A percentile compares a stretch with the other conserved stretches of the same genome.
Conservation (phyloP, 2,329 filamentous ascomycete genomes). For the Ceratocystis smalleyi region DNA sequence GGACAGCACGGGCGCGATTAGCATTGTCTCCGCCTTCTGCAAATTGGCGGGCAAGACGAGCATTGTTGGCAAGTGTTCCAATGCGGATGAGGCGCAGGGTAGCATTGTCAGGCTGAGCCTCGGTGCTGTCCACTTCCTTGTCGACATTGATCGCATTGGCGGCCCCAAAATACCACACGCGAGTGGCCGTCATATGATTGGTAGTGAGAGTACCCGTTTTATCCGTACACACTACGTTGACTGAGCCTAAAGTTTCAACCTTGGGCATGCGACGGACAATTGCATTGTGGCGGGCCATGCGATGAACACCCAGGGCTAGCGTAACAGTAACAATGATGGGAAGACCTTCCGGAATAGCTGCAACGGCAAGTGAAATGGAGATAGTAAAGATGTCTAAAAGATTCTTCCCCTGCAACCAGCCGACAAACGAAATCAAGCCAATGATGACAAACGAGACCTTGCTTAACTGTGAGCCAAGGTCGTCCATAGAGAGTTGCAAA, state of each 20-base stretch:
- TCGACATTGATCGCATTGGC: slow-evolving; percentile 36
- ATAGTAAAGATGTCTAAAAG: slow-evolving; percentile 94
- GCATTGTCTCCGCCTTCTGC: slow-evolving; percentile 47
- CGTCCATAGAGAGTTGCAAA: slow-evolving; percentile 89
- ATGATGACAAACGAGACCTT: slow-evolving; percentile 95
- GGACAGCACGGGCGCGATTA: slow-evolving; percentile 42
- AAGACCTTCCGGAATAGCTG: slow-evolving; percentile 86
- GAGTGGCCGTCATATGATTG: slow-evolving; percentile 96
- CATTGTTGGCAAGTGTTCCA: slow-evolving; percentile 94
- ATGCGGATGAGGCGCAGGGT: slow-evolving; percentile 72
- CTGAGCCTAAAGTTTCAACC: slow-evolving; percentile 93
- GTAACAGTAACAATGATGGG: slow-evolving; percentile 98
- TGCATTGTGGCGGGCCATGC: slow-evolving; percentile 89
- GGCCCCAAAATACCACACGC: slow-evolving; percentile 85
- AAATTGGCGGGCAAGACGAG: slow-evolving; percentile 57
- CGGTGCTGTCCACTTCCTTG: slow-evolving; percentile 37
- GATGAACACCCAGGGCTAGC: slow-evolving; percentile 79
- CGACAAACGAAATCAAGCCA: slow-evolving; percentile 78
- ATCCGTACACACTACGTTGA: slow-evolving; percentile 98
- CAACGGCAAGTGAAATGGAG: slow-evolving; percentile 88
- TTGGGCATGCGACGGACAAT: slow-evolving; percentile 93
- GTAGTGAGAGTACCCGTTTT: slow-evolving; percentile 94
- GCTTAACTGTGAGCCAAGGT: slow-evolving; percentile 88
- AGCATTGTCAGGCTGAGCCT: slow-evolving; percentile 51
- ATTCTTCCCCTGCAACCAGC: slow-evolving; percentile 75